Conservation (phyloP, 1,284 basidiomycete species). For the Cryptococcus sp. region DNA sequence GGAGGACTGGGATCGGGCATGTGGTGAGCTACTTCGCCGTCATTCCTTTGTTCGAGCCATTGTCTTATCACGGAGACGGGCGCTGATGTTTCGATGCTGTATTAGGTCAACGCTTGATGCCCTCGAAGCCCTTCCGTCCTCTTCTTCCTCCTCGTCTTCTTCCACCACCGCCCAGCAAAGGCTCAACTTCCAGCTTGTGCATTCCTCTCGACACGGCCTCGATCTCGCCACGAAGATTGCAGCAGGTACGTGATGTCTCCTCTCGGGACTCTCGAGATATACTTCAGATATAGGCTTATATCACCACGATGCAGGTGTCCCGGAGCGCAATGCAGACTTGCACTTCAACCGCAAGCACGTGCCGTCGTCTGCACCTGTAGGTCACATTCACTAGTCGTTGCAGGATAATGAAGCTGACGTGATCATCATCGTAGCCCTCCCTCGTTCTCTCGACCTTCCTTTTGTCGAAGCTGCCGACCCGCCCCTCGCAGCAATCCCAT, state of each 20-base stretch:
- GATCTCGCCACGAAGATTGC: constrained; percentile 38
- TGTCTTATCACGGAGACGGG: too few relatives aligned
- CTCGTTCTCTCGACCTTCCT: constrained; percentile 84
- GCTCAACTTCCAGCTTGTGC: constrained; percentile 30
- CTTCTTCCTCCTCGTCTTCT: constrained; percentile 1
- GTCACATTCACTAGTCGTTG: background rate
- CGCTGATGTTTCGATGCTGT: constrained; percentile 7
- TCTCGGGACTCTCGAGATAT: background rate
- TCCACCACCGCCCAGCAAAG: constrained; percentile 15
- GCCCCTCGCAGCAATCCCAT: constrained; percentile 58
- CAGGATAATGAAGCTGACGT: background rate
- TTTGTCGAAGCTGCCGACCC: constrained; percentile 69
- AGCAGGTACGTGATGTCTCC: constrained; percentile 26
- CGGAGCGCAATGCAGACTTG: constrained; percentile 9
- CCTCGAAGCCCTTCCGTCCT: constrained; percentile 37
- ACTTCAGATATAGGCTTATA: too few relatives aligned
- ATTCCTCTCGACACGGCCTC: constrained; percentile 43
- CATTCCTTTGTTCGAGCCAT: constrained; percentile 11
- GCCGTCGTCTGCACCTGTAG: constrained; percentile 6
- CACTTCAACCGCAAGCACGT: constrained; percentile 27
- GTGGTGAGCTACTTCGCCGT: constrained; percentile 44
- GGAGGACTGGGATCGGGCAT: constrained; percentile 53
- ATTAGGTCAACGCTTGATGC: constrained; percentile 22
- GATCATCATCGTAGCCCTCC: constrained; percentile 50
- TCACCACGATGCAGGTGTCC: constrained; percentile 7